These are phyloP conservation scores for Pseudogymnoascus sp. DNA, from an alignment of 2,329 filamentous ascomycete genomes.

Conservation along the genomic window DNA sequence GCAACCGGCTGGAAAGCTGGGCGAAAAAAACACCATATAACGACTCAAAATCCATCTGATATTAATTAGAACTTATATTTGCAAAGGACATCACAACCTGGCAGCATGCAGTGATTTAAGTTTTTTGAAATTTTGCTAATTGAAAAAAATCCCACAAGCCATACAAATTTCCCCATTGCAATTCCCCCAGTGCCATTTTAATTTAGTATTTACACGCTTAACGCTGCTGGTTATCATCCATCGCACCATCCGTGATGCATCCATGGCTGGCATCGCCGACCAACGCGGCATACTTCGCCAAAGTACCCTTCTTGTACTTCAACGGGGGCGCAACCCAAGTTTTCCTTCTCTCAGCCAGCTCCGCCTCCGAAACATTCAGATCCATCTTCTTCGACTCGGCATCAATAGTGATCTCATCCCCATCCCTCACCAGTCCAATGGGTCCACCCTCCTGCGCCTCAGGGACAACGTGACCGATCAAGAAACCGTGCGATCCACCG, in stretches of 20 bases:
- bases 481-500: conserved; percentile 53
- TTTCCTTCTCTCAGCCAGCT: conserved; percentile 42
- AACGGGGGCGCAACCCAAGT: conserved; percentile 45
- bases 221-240: neutral
- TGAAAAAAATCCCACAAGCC: neutral
- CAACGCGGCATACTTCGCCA: conserved; percentile 50
- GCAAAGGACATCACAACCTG: neutral
- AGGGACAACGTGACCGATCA: conserved; percentile 56
- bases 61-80: neutral
- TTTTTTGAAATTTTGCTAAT: conserved; percentile 5
- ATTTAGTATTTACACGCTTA: neutral
- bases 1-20: neutral
- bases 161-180: neutral
- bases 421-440: conserved; percentile 50
- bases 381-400: conserved; percentile 49
- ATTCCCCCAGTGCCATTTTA: neutral
- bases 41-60: neutral
- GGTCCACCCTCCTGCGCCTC: conserved; percentile 55
- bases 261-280: conserved; percentile 52
- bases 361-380: conserved; percentile 41
- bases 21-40: neutral
- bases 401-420: conserved; percentile 54
- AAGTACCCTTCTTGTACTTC: conserved; percentile 51
- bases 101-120: neutral
- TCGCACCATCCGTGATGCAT: conserved; percentile 46